Conservation (phyloP, 805 yeast genomes). For the Schwanniomyces occidentalis region DNA sequence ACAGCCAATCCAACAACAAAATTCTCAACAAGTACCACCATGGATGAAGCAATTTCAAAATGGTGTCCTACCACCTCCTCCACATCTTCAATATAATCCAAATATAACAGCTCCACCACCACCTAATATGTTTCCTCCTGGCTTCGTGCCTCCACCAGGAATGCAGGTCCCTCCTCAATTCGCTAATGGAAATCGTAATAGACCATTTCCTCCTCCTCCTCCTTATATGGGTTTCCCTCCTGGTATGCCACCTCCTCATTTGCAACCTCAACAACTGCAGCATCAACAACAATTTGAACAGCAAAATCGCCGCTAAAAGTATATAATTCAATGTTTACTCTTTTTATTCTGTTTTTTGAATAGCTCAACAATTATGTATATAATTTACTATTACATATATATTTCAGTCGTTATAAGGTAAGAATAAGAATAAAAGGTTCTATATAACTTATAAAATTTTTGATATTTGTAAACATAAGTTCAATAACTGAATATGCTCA, state of each 20-base stretch:
- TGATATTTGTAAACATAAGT: conserved; percentile 45
- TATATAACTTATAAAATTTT: conserved; percentile 17
- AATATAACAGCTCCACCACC: conserved; percentile 10
- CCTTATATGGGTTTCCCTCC: conserved; percentile 15
- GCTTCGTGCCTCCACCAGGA: conserved; percentile 15
- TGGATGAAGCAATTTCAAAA: conserved; percentile 23
- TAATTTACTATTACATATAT: too few relatives aligned
- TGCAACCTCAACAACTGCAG: conserved; percentile 15
- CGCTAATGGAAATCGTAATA: conserved; percentile 11
- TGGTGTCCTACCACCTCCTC: conserved; percentile 13
- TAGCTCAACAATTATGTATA: too few relatives aligned
- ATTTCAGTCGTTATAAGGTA: too few relatives aligned
- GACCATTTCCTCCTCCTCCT: conserved; percentile 9
- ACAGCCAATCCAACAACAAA: conserved; percentile 11
- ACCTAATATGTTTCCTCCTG: conserved; percentile 9
- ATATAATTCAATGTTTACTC: too few relatives aligned
- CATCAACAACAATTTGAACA: conserved; percentile 16
- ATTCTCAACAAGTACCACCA: conserved; percentile 23
- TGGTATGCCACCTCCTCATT: conserved; percentile 15
- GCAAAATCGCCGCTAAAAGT: too few relatives aligned
- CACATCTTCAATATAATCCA: conserved; percentile 13
- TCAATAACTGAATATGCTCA: conserved; percentile 80
- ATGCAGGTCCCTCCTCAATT: conserved; percentile 21
- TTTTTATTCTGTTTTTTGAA: too few relatives aligned
- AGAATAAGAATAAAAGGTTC: too few relatives aligned